phyloP scores from a whole-genome alignment of 352 stramenopile species.

The Globisporangium middletonii region DNA sequence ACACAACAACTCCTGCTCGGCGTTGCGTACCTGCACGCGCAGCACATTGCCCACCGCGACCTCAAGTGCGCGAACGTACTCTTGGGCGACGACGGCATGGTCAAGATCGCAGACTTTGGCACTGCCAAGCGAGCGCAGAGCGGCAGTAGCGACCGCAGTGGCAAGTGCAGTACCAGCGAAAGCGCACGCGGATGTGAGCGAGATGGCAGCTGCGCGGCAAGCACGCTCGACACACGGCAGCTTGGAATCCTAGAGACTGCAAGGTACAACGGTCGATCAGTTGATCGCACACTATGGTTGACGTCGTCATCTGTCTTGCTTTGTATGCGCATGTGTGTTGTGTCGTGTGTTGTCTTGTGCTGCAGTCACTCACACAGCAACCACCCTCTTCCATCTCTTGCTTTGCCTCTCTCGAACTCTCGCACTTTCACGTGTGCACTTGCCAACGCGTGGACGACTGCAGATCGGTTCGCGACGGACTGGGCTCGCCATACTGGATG shows the following conservation, averaged over 20 bases:
- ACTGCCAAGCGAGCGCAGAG: conserved; percentile 37
- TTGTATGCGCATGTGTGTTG: too few species aligned
- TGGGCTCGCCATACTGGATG: conserved; percentile 95
- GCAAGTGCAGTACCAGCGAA: not conserved
- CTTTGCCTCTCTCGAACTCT: not conserved
- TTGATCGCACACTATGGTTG: conserved; percentile 6
- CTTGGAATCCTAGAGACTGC: conserved; percentile 8
- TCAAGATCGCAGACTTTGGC: conserved; percentile 88
- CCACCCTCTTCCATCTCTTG: not conserved
- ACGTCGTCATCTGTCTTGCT: too few species aligned
- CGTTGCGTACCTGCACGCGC: conserved; percentile 65
- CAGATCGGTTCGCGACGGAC: conserved; percentile 60
- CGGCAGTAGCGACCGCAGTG: not conserved
- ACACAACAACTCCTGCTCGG: conserved; percentile 49
- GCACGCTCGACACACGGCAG: not conserved
- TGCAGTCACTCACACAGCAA: too few species aligned
- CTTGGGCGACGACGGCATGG: conserved; percentile 42
- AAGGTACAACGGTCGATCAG: conserved; percentile 4
- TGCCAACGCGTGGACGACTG: not conserved
- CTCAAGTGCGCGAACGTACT: conserved; percentile 87
- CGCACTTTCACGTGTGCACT: not conserved
- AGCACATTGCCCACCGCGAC: conserved; percentile 77
- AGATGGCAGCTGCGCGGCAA: conserved; percentile 7
- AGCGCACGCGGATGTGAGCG: too few species aligned
- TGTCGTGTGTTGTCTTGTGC: too few species aligned